Percentiles rank a stretch among this genome's conserved stretches.
phyloP scores from a whole-genome alignment of 805 yeast species.

The Spathaspora sp. region DNA sequence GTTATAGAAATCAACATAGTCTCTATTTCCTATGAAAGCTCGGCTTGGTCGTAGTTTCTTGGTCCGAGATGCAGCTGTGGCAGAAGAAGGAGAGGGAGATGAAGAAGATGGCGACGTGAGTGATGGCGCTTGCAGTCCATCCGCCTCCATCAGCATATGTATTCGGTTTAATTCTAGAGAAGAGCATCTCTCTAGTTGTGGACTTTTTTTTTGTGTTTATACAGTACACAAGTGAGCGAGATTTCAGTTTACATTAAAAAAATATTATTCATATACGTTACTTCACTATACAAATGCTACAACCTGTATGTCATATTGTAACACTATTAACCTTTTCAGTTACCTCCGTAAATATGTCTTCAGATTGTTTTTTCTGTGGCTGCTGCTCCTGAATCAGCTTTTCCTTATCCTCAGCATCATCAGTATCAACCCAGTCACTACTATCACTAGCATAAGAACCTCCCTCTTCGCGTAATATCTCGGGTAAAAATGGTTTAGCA shows the following conservation, averaged over 20 bases:
- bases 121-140: neutral
- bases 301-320: slow-evolving; percentile 1
- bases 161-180: neutral
- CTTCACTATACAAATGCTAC: neutral
- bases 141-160: neutral
- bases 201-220: neutral
- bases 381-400: neutral
- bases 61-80: neutral
- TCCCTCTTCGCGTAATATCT: slow-evolving; percentile 16
- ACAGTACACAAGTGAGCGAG: neutral
- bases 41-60: slow-evolving; percentile 5
- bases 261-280: neutral
- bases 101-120: neutral
- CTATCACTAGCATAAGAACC: neutral
- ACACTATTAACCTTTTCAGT: neutral
- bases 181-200: neutral
- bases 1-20: slow-evolving; percentile 25
- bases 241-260: neutral
- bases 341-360: neutral
- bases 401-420: slow-evolving; percentile 10
- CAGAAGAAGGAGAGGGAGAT: neutral
- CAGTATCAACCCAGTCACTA: slow-evolving; percentile 14
- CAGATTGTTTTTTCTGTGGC: neutral
- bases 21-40: slow-evolving; percentile 18
- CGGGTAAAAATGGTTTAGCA: slow-evolving; percentile 49